Percentiles rank a stretch among this genome's conserved stretches.
These are phyloP conservation scores for Trametes versicolor DNA, from an alignment of 1,284 basidiomycete genomes.

Conservation along the genomic window DNA sequence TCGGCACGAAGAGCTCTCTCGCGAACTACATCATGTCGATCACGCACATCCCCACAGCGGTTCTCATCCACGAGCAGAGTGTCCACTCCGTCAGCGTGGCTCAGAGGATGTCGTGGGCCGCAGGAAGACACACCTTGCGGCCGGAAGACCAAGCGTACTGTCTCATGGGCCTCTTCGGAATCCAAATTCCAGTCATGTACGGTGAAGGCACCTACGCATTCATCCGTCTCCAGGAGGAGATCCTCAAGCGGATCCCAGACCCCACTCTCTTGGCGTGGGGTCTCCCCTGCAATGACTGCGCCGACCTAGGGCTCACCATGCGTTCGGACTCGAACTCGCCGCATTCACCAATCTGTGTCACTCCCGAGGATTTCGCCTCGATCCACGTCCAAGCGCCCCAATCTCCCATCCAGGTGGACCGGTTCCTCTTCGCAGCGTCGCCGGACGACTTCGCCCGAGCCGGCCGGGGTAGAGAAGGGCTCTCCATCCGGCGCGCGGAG, in stretches of 20 bases:
- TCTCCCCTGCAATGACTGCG: background rate
- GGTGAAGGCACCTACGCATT: slow-evolving; percentile 1
- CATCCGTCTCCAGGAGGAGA: slow-evolving; percentile 3
- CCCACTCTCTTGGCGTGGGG: background rate
- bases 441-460: background rate
- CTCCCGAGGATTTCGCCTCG: background rate
- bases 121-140: background rate
- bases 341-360: background rate
- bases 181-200: background rate
- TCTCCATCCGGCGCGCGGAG: background rate
- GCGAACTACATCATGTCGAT: background rate
- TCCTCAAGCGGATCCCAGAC: background rate
- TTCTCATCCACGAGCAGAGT: background rate
- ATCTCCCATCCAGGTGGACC: background rate
- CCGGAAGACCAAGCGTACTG: slow-evolving; percentile 5
- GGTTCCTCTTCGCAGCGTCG: background rate
- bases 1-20: slow-evolving; percentile 2
- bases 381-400: background rate
- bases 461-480: background rate
- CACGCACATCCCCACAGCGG: background rate
- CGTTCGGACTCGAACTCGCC: background rate
- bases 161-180: slow-evolving; percentile 3
- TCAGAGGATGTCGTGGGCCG: slow-evolving; percentile 11
- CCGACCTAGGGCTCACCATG: background rate
- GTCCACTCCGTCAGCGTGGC: slow-evolving; percentile 4